Base-by-base conservation (phyloP, 23 red algal genomes). In the Agarophyton chilense region DNA sequence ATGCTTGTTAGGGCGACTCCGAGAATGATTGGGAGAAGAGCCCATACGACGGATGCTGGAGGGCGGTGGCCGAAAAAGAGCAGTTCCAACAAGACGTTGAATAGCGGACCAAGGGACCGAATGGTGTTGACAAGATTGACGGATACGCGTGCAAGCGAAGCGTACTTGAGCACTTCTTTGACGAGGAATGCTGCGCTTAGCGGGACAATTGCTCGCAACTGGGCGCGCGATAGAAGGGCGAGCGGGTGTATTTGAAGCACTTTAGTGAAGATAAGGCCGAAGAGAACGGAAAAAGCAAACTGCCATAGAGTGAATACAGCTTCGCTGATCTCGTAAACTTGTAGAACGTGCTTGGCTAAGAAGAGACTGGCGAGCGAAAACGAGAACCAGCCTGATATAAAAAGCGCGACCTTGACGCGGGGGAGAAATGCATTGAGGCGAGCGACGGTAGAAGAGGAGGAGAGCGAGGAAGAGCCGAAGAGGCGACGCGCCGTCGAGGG, bases 121-220 rank as follows among this genome's bases (percentile, higher is more conserved):
- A 83, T 83, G 24, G 90, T 93, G 38, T 93, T 93, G 73, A 93
- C 66, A 49, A 93, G 82, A 44, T 93, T 93, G 47, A 93, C 90
- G 65, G 77, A 83, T 9, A 93, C 78, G 19, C 90, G 81, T 24
- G 77, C 79, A 32, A 93, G 58, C 40, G 90, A 66, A 51, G 64
- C 90, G 32, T 93, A 93, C 81, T 93, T 93, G 28, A 93, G 81
- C 38, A 93, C 68, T 76, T 93, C 90, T 65, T 93, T 93, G 50
- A 86, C 90, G 39, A 93, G 63, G 70, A 84, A 83, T 10, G 90
- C 81, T 9, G 60, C 66, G 78, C 77, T 74, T n/a, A 93, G 81
- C 11, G 90, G 90, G 57, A 93, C 77, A 46, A 93, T 47, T 63
- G 77, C 77, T 29, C 65, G 54, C 41, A 73, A 21, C 45, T 93